Conservation (phyloP, 176 grass and related monocot genomes). For the Rhynchospora tenuis region DNA sequence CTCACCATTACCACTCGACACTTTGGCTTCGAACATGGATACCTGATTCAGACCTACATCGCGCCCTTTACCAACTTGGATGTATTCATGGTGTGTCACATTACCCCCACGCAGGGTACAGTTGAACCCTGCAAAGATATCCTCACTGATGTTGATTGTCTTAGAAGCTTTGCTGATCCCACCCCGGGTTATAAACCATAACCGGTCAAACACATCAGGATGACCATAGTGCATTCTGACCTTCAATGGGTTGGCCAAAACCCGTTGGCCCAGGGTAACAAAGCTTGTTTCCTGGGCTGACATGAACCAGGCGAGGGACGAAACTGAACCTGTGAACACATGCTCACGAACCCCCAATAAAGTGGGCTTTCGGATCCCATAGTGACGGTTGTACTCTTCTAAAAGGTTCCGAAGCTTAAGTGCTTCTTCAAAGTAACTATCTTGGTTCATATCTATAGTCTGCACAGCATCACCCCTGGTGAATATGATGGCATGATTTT, state of each 20-base stretch:
- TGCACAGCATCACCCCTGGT: conserved; percentile 91
- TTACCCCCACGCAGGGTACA: conserved; percentile 92
- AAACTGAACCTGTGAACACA: conserved; percentile 93
- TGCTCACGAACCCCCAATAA: conserved; percentile 90
- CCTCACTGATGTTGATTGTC: conserved; percentile 86
- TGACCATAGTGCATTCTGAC: conserved; percentile 98
- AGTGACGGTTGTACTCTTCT: conserved; percentile 68
- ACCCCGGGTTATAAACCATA: conserved; percentile 86
- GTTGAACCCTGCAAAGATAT: conserved; percentile 96
- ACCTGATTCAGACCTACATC: conserved; percentile 91
- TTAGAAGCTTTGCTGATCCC: conserved; percentile 92
- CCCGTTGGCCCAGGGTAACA: conserved; percentile 87
- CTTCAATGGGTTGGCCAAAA: conserved; percentile 84
- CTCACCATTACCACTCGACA: conserved; percentile 84
- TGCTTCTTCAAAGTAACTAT: conserved; percentile 90
- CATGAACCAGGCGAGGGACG: conserved; percentile 96
- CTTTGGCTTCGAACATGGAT: conserved; percentile 95
- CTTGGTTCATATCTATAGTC: conserved; percentile 96
- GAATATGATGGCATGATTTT: conserved; percentile 96
- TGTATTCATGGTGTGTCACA: conserved; percentile 92
- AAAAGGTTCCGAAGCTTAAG: conserved; percentile 92
- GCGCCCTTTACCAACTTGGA: conserved; percentile 92
- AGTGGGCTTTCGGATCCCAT: conserved; percentile 86
- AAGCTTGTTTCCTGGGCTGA: conserved; percentile 96
- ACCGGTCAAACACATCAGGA: conserved; percentile 93